These are phyloP conservation scores for Aspergillus haitiensis DNA, from an alignment of 495 filamentous ascomycete species.

Conservation along the genomic window DNA sequence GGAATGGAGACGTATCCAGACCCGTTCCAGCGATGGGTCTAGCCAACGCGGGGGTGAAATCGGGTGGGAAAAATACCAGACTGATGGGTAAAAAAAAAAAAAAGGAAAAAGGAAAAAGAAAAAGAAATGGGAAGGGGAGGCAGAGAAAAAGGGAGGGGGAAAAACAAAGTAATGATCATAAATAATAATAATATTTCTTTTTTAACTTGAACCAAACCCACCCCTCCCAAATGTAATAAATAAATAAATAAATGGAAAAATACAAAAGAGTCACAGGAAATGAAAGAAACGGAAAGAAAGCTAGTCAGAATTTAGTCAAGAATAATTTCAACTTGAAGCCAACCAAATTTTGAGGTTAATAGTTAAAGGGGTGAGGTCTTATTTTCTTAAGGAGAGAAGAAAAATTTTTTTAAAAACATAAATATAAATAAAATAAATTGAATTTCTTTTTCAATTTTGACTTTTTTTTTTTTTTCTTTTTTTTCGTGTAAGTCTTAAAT, in stretches of 20 bases:
- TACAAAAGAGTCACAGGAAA: constrained; percentile 9
- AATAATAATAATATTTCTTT: background rate
- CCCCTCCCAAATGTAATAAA: background rate
- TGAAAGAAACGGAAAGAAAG: constrained; percentile 9
- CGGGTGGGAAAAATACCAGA: background rate
- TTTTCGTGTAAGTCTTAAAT: constrained; percentile 2
- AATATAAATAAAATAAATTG: too few relatives aligned
- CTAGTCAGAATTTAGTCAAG: constrained; percentile 2
- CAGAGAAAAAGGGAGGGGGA: background rate
- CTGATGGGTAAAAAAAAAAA: background rate
- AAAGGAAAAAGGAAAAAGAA: constrained; percentile 7
- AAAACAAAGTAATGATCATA: background rate
- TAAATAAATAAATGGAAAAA: constrained; percentile 8
- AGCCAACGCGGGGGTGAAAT: constrained; percentile 28
- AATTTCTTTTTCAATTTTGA: background rate
- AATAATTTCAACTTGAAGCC: background rate
- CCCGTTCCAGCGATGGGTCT: constrained; percentile 26
- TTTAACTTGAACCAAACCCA: background rate
- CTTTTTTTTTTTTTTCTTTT: background rate
- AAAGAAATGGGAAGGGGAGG: constrained; percentile 1
- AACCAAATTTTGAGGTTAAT: background rate
- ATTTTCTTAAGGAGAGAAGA: background rate
- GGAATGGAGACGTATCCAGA: constrained; percentile 27
- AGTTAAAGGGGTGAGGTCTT: background rate
- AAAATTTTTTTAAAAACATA: too few relatives aligned